Base-by-base conservation (phyloP, 768 basidiomycete species). In the Infundibulicybe gibba region DNA sequence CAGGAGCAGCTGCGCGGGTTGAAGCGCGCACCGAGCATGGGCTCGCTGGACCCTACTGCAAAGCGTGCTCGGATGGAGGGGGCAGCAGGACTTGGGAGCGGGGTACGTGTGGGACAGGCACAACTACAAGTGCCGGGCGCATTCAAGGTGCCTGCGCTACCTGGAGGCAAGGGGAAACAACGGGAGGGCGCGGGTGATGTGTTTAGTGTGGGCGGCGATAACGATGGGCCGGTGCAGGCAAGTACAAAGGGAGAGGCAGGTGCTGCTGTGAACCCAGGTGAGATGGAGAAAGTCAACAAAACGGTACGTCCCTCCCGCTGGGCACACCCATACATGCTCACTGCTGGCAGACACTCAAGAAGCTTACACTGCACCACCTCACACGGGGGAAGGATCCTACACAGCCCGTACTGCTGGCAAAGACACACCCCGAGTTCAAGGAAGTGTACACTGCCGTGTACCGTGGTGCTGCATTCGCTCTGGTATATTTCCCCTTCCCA, bases 221-320 rank as follows among this genome's bases (percentile, higher is more conserved):
- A 47, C n/a, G 56, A 62, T 32, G 55, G 55, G 4, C 43, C 44
- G 17, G 45, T 32, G 32, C 45, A 48, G 33, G 44, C 42, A 41
- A 69, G 69, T 39, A 62, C 60, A 15, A 71, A 64, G 48, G 56
- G 52, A 43, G 62, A 61, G 44, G 55, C 49, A 42, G 56, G 43
- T 14, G 55, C 57, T 14, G 62, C 58, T 41, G 50, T 47, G 8
- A 60, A 57, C 13, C 51, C 52, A 19, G 20, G 32, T 25, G 53
- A 67, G 46, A 54, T 78, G 35, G 84, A 87, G 64, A 76, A 69
- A 54, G 67, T 71, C 5, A 87, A 86, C 57, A 87, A 82, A 61
- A 73, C 72, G 50, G 85, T 86, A 51, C 55, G 74, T 62, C 15
- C 15, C 13, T 47, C 35, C 30, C 45, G 34, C 39, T 43, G 35